phyloP scores from a whole-genome alignment of 768 basidiomycete species.

The Boletus subparvulus region DNA sequence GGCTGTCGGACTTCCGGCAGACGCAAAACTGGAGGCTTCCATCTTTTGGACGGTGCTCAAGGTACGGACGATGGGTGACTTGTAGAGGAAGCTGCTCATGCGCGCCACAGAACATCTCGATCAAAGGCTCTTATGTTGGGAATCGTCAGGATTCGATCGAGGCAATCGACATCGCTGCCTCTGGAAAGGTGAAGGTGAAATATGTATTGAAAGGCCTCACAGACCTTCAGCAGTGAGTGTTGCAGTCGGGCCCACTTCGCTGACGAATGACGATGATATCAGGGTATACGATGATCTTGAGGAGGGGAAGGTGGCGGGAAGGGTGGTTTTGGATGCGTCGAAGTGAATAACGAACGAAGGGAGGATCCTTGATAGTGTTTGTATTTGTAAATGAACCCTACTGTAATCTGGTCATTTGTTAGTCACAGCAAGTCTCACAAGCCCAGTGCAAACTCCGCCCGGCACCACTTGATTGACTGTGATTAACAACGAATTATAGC shows the following conservation, averaged over 20 bases:
- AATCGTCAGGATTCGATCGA: constrained; percentile 85
- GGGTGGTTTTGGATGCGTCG: constrained; percentile 39
- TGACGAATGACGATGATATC: not conserved
- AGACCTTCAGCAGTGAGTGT: constrained; percentile 53
- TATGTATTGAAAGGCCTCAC: constrained; percentile 47
- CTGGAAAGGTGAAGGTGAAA: constrained; percentile 66
- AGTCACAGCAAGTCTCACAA: too few species aligned
- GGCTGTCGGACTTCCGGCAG: constrained; percentile 72
- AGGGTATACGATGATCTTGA: constrained; percentile 43
- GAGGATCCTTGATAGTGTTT: not conserved
- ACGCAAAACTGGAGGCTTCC: constrained; percentile 55
- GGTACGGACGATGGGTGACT: constrained; percentile 23
- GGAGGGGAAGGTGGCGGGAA: constrained; percentile 43
- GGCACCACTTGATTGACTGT: too few species aligned
- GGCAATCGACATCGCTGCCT: constrained; percentile 72
- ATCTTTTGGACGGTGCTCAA: constrained; percentile 75
- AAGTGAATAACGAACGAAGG: constrained; percentile 11
- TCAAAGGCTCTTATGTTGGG: constrained; percentile 47
- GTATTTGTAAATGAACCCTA: not conserved
- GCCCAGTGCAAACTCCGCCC: too few species aligned
- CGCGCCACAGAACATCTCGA: constrained; percentile 22
- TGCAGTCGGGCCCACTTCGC: not conserved
- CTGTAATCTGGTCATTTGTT: too few species aligned
- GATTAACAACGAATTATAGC: too few species aligned
- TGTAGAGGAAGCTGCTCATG: not conserved